These are phyloP conservation scores for Boletus rex-veris DNA, from an alignment of 768 basidiomycete species.

Conservation along the genomic window DNA sequence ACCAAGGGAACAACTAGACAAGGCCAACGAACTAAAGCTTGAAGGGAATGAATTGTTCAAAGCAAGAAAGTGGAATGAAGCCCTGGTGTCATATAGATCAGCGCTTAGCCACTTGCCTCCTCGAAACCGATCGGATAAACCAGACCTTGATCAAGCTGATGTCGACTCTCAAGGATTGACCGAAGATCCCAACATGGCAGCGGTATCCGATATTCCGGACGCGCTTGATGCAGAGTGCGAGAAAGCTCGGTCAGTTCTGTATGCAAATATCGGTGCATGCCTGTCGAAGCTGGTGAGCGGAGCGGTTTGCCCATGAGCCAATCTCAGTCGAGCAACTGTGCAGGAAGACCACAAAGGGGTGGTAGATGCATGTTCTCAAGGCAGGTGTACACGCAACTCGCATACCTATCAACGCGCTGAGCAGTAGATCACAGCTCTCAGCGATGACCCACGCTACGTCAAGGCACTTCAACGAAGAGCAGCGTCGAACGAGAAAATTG, in stretches of 20 bases:
- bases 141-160: conserved; percentile 15
- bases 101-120: conserved; percentile 68
- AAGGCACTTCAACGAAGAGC: conserved; percentile 92
- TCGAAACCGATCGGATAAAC: conserved; percentile 26
- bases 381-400: conserved; percentile 30
- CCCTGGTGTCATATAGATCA: conserved; percentile 63
- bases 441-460: conserved; percentile 78
- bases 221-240: conserved; percentile 45
- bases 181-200: not conserved
- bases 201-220: conserved; percentile 19
- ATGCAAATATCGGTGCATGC: conserved; percentile 90
- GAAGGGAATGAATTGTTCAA: conserved; percentile 78
- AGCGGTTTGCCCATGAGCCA: not conserved
- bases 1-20: conserved; percentile 41
- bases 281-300: conserved; percentile 67
- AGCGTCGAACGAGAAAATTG: conserved; percentile 72
- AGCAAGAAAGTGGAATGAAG: conserved; percentile 60
- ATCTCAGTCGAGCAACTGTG: conserved; percentile 1
- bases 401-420: not conserved
- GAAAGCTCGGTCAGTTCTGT: conserved; percentile 65
- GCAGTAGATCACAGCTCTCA: conserved; percentile 55
- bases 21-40: conserved; percentile 62
- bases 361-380: conserved; percentile 77
- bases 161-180: conserved; percentile 20
- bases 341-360: conserved; percentile 79